Evolutionary conservation across 1,139 yeast genomes (phyloP).

Genomic region (Kodamaea alishanica): DNA sequence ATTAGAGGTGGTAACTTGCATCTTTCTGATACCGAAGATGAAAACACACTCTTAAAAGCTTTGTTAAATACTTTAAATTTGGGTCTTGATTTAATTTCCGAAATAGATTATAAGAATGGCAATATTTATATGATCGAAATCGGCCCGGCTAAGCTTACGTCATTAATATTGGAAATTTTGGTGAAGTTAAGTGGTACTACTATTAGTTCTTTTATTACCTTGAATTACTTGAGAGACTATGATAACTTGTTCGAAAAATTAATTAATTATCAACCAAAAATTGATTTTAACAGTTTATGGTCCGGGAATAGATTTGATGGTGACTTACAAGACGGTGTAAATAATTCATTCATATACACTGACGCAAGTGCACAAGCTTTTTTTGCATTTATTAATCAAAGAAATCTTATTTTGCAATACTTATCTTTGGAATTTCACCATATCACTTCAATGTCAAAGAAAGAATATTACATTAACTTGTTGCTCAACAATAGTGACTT

Average conservation of each 20-base stretch:
- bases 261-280: constrained; percentile 52
- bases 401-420: constrained; percentile 61
- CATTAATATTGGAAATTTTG: constrained; percentile 57
- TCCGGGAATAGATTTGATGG: constrained; percentile 43
- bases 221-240: constrained; percentile 48
- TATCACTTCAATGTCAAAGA: constrained; percentile 56
- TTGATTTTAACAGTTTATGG: constrained; percentile 52
- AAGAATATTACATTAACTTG: constrained; percentile 49
- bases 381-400: constrained; percentile 57
- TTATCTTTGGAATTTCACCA: constrained; percentile 71
- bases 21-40: constrained; percentile 14
- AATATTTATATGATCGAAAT: constrained; percentile 40
- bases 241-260: constrained; percentile 50
- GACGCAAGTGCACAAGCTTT: constrained; percentile 48
- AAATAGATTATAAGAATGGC: constrained; percentile 36
- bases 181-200: constrained; percentile 56
- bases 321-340: constrained; percentile 23
- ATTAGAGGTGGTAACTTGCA: constrained; percentile 31
- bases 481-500: constrained; percentile 49
- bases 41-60: constrained; percentile 51
- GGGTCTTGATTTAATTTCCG: constrained; percentile 41
- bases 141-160: constrained; percentile 55
- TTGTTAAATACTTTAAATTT: constrained; percentile 48
- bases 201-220: constrained; percentile 48
- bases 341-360: constrained; percentile 34